phyloP scores from a whole-genome alignment of 345 rosid species.

The Boechera divaricarpa region DNA sequence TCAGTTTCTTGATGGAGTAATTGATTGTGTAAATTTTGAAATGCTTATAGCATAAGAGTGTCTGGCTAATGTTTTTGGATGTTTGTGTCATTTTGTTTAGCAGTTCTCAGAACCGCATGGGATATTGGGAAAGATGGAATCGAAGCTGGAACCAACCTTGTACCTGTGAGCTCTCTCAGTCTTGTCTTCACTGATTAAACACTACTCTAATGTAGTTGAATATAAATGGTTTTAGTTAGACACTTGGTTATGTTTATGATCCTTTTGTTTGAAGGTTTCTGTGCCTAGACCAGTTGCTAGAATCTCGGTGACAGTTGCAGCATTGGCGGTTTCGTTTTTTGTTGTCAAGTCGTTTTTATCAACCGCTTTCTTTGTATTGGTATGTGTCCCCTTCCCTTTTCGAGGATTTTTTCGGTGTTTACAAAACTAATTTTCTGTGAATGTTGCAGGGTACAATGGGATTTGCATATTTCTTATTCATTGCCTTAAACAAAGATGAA shows the following conservation, averaged over 20 bases:
- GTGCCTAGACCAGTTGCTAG: conserved; percentile 73
- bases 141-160: conserved; percentile 78
- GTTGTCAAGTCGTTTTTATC: conserved; percentile 71
- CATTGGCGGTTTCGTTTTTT: conserved; percentile 57
- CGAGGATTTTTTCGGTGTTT: too few relatives aligned
- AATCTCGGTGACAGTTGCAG: conserved; percentile 58
- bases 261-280: conserved; percentile 48
- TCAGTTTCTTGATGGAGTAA: neutral
- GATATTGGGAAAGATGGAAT: conserved; percentile 84
- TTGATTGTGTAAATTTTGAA: conserved; percentile 13
- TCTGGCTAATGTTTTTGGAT: conserved; percentile 5
- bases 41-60: neutral
- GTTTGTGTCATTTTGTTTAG: neutral
- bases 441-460: conserved; percentile 87
- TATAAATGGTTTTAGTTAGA: neutral
- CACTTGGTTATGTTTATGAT: neutral
- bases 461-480: conserved; percentile 75
- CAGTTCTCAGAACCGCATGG: conserved; percentile 79
- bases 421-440: neutral
- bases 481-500: conserved; percentile 84
- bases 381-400: conserved; percentile 39
- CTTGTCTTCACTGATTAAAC: conserved; percentile 1
- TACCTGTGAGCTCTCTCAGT: conserved; percentile 72
- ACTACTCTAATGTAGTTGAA: neutral
- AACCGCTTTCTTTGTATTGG: conserved; percentile 86